These are phyloP conservation scores for Fraxinus baroniana DNA, from an alignment of 305 asterid genomes.

Conservation along the genomic window DNA sequence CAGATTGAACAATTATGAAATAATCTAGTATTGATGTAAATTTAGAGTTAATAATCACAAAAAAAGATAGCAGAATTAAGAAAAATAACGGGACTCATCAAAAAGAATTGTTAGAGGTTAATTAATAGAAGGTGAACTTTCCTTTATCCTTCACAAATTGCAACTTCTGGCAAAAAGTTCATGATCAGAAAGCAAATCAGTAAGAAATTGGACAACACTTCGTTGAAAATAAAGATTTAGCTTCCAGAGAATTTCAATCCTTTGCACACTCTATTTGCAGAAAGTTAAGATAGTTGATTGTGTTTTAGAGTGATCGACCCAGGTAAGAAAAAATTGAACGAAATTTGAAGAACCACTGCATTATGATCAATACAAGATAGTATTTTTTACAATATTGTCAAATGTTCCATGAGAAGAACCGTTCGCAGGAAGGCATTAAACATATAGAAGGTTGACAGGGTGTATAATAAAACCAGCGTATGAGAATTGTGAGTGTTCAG, in stretches of 20 bases:
- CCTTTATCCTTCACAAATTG: background rate
- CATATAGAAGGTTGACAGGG: background rate
- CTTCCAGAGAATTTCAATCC: background rate
- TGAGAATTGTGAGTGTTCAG: background rate
- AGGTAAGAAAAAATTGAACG: background rate
- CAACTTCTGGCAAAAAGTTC: background rate
- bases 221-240: background rate
- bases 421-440: background rate
- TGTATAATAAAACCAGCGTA: background rate
- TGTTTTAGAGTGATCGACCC: background rate
- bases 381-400: background rate
- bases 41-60: background rate
- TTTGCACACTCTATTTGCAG: background rate
- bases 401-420: background rate
- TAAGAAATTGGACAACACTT: background rate
- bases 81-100: background rate
- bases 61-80: background rate
- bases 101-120: background rate
- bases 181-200: background rate
- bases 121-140: background rate
- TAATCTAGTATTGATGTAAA: background rate
- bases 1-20: slow-evolving; percentile 20
- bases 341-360: background rate
- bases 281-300: background rate
- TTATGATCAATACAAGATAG: background rate